phyloP scores from a whole-genome alignment of 2,329 filamentous ascomycete species.

The Magnaporthales sp. region DNA sequence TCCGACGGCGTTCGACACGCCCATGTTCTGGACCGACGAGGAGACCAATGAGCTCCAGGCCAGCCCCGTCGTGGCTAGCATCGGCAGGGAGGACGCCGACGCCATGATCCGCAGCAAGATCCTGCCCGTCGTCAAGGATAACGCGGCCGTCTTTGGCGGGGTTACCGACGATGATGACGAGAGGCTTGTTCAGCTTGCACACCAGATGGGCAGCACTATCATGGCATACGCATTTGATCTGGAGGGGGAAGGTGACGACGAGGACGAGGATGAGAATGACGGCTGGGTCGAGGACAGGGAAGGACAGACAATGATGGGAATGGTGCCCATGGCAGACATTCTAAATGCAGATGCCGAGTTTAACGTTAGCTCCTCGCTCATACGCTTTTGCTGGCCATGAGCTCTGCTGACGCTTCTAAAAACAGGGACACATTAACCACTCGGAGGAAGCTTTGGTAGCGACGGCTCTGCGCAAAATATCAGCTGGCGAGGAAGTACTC shows the following conservation, averaged over 20 bases:
- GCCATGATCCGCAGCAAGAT: constrained; percentile 52
- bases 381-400: not conserved
- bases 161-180: constrained; percentile 28
- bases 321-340: constrained; percentile 87
- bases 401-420: not conserved
- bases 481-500: constrained; percentile 65
- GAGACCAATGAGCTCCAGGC: constrained; percentile 69
- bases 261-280: constrained; percentile 49
- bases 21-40: constrained; percentile 76
- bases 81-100: constrained; percentile 67
- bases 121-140: constrained; percentile 38
- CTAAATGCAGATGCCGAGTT: constrained; percentile 84
- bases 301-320: constrained; percentile 57
- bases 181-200: constrained; percentile 46
- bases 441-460: constrained; percentile 55
- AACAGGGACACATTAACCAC: constrained; percentile 46
- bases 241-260: constrained; percentile 33
- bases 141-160: constrained; percentile 33
- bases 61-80: constrained; percentile 66
- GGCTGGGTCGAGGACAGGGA: constrained; percentile 59
- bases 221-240: constrained; percentile 93
- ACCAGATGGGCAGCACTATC: constrained; percentile 78
- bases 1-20: constrained; percentile 64
- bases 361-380: constrained; percentile 44
- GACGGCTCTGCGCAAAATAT: constrained; percentile 60